These are phyloP conservation scores for Panicum miliaceum DNA, from an alignment of 176 grass and related monocot species.

Conservation along the genomic window DNA sequence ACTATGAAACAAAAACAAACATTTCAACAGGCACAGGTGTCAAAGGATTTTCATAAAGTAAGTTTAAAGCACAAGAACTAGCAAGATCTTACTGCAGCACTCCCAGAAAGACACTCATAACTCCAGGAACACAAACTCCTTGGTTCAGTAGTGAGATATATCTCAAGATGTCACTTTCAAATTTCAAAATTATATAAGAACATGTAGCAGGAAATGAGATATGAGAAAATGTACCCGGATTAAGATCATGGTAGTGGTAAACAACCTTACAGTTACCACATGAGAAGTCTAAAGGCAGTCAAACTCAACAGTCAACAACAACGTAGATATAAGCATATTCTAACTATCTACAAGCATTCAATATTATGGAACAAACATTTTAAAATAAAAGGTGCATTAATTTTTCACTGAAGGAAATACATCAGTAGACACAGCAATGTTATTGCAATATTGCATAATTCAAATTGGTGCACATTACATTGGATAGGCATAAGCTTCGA, in stretches of 20 bases:
- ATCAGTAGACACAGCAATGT: neutral
- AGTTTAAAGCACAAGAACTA: neutral
- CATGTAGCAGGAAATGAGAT: neutral
- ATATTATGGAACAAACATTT: neutral
- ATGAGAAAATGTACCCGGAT: neutral
- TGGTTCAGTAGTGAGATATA: neutral
- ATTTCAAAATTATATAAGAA: neutral
- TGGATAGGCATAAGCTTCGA: neutral
- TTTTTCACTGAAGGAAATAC: too few relatives aligned
- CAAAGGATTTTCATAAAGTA: neutral
- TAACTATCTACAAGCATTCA: neutral
- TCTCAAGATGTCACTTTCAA: neutral
- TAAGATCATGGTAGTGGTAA: neutral
- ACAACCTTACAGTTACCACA: neutral
- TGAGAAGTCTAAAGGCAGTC: slow-evolving; percentile 8
- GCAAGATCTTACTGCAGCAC: neutral
- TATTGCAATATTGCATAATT: neutral
- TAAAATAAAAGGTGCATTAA: neutral
- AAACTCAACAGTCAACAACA: slow-evolving; percentile 9
- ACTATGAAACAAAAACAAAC: neutral
- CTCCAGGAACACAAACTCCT: neutral
- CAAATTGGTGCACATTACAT: neutral
- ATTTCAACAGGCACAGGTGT: neutral
- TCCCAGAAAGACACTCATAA: neutral
- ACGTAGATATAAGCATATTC: neutral